These are phyloP conservation scores for Fraxinus platypoda DNA, from an alignment of 305 asterid genomes.

Conservation along the genomic window DNA sequence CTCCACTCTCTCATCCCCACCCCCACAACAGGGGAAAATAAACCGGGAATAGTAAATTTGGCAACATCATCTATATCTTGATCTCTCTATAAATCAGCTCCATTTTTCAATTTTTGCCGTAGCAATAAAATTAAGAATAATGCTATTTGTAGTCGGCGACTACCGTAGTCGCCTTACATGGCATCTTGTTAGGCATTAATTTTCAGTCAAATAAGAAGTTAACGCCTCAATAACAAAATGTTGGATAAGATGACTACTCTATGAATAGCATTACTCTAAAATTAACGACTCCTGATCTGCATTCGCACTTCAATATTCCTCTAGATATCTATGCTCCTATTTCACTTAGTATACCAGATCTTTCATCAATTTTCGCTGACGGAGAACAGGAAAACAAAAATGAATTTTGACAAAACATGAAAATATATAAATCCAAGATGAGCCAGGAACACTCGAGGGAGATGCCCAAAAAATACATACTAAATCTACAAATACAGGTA, in stretches of 20 bases:
- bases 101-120: not conserved
- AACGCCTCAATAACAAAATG: too few species aligned
- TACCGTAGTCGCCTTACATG: too few species aligned
- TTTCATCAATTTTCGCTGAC: not conserved
- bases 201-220: too few species aligned
- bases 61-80: not conserved
- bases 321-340: not conserved
- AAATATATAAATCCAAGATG: not conserved
- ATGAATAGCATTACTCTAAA: too few species aligned
- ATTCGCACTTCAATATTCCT: not conserved
- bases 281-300: not conserved
- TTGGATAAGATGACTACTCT: too few species aligned
- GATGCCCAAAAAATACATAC: not conserved
- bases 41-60: not conserved
- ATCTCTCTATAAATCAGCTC: not conserved
- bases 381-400: not conserved
- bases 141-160: too few species aligned
- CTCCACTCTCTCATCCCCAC: not conserved
- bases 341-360: not conserved
- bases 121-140: not conserved
- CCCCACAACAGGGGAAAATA: not conserved
- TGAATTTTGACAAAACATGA: not conserved
- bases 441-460: not conserved
- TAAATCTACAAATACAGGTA: not conserved
- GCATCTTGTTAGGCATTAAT: too few species aligned